These are phyloP conservation scores for Aureobasidium sp. DNA, from an alignment of 2,329 filamentous ascomycete species.

Conservation along the genomic window DNA sequence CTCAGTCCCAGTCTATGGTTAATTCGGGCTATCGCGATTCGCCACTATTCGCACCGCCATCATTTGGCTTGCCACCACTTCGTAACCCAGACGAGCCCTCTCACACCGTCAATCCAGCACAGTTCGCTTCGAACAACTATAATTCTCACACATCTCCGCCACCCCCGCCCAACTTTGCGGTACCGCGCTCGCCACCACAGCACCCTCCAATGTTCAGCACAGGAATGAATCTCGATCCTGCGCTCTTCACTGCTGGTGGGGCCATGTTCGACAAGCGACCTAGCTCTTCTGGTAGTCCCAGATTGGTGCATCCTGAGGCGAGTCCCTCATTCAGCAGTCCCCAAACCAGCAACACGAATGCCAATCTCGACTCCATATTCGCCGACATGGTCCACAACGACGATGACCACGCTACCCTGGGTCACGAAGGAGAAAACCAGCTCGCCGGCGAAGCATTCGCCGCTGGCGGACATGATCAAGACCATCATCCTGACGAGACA, in stretches of 20 bases:
- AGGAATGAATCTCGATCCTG: slow-evolving; percentile 15
- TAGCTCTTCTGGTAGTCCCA: slow-evolving; percentile 16
- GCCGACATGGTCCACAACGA: slow-evolving; percentile 29
- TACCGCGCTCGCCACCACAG: slow-evolving; percentile 6
- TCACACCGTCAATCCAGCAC: slow-evolving; percentile 15
- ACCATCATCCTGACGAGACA: slow-evolving; percentile 4
- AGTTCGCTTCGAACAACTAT: slow-evolving; percentile 13
- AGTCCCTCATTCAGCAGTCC: slow-evolving; percentile 20
- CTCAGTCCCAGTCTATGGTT: slow-evolving; percentile 13
- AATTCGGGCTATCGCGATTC: slow-evolving; percentile 22
- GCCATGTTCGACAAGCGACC: slow-evolving; percentile 28
- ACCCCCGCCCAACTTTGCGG: slow-evolving; percentile 9
- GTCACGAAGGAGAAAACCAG: not conserved
- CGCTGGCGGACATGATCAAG: slow-evolving; percentile 7
- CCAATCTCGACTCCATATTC: slow-evolving; percentile 26
- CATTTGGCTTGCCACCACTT: slow-evolving; percentile 15
- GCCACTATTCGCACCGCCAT: slow-evolving; percentile 21
- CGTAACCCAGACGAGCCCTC: slow-evolving; percentile 16
- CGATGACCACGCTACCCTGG: slow-evolving; percentile 16
- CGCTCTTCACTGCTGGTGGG: slow-evolving; percentile 16
- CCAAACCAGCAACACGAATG: slow-evolving; percentile 23
- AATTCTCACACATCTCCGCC: slow-evolving; percentile 14
- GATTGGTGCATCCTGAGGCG: not conserved
- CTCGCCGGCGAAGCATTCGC: slow-evolving; percentile 13
- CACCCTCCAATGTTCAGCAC: slow-evolving; percentile 10